phyloP scores from a whole-genome alignment of 257 asterid genomes.

The Nicotiana tabacum region DNA sequence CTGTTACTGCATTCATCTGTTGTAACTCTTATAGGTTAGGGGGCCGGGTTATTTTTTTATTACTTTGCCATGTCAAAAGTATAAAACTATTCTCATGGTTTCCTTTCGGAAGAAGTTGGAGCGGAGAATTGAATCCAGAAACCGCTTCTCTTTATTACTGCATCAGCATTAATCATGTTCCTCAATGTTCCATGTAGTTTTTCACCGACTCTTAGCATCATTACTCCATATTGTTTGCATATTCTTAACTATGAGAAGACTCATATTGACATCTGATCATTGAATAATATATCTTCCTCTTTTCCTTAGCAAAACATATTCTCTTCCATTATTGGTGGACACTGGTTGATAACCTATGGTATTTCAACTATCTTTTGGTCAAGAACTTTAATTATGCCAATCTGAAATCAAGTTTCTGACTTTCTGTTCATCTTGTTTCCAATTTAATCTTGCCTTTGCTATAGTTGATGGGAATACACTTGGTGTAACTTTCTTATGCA shows the following conservation, averaged over 20 bases:
- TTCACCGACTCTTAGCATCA: too few species aligned
- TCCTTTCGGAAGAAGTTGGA: background rate
- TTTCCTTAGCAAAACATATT: background rate
- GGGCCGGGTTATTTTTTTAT: background rate
- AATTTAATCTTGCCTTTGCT: constrained; percentile 8
- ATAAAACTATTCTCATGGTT: background rate
- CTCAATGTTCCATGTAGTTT: background rate
- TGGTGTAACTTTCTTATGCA: background rate
- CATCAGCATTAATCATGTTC: background rate
- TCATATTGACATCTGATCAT: background rate
- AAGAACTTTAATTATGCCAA: background rate
- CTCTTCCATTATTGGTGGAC: background rate
- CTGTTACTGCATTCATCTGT: background rate
- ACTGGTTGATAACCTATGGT: background rate
- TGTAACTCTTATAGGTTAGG: background rate
- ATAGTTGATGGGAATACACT: background rate
- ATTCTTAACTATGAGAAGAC: background rate
- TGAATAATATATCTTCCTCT: background rate
- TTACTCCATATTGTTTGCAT: background rate
- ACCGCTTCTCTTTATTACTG: background rate
- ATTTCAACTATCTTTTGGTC: background rate
- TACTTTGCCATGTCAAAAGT: background rate
- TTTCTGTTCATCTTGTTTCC: constrained; percentile 6
- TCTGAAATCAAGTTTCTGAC: background rate
- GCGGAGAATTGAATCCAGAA: background rate